These are phyloP conservation scores for Clonostachys rosea DNA, from an alignment of 2,329 filamentous ascomycete species.

Conservation along the genomic window DNA sequence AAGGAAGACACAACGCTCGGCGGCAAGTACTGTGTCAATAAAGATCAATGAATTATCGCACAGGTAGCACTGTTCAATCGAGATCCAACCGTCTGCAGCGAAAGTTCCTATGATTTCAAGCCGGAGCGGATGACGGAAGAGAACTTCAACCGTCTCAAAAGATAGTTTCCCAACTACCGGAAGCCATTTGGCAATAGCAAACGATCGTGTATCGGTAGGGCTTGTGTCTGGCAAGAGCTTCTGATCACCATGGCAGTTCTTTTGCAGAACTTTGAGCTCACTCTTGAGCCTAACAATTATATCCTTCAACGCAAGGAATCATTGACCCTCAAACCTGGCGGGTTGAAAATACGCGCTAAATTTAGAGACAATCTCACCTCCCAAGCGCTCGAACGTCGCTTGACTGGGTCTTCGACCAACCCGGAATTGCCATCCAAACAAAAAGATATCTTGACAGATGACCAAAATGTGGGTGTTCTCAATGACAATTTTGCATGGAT, in stretches of 20 bases:
- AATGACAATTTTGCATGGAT: slow-evolving; percentile 29
- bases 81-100: slow-evolving; percentile 1
- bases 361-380: background rate
- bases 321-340: slow-evolving; percentile 58
- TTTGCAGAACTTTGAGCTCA: slow-evolving; percentile 39
- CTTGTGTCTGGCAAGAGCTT: slow-evolving; percentile 4
- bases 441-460: background rate
- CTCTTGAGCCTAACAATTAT: slow-evolving; percentile 56
- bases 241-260: slow-evolving; percentile 1
- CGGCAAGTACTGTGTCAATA: slow-evolving; percentile 1
- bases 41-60: background rate
- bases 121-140: slow-evolving; percentile 2
- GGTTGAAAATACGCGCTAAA: slow-evolving; percentile 31
- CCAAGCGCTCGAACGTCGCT: background rate
- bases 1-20: slow-evolving; percentile 19
- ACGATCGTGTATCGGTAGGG: slow-evolving; percentile 1
- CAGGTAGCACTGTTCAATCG: background rate
- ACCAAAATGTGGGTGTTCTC: background rate
- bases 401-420: background rate
- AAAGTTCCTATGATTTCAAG: background rate
- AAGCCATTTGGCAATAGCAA: slow-evolving; percentile 16
- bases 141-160: background rate
- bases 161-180: background rate
- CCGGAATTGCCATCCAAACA: background rate
- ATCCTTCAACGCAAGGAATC: slow-evolving; percentile 48